phyloP scores from a whole-genome alignment of 257 asterid genomes.

The Rauvolfia tetraphylla region DNA sequence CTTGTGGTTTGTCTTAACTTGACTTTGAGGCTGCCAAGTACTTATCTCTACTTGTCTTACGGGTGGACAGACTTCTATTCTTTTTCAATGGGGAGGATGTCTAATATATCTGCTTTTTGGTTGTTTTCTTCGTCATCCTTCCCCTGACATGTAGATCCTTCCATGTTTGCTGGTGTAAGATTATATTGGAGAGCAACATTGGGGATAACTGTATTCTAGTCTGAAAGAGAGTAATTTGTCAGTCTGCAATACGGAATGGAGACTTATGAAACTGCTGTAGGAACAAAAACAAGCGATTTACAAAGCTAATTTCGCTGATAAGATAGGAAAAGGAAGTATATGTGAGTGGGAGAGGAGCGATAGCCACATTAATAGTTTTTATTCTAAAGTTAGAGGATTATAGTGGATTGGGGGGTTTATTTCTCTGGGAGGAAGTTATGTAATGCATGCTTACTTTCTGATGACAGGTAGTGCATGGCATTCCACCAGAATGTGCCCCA shows the following conservation, averaged over 20 bases:
- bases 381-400: conserved; percentile 21
- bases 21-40: conserved; percentile 9
- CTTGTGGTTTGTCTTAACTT: not conserved
- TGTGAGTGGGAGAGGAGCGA: conserved; percentile 9
- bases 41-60: not conserved
- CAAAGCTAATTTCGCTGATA: not conserved
- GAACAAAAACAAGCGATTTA: not conserved
- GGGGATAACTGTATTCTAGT: not conserved
- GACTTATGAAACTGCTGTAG: not conserved
- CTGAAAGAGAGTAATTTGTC: not conserved
- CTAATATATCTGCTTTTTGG: not conserved
- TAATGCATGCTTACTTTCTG: conserved; percentile 51
- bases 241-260: not conserved
- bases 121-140: not conserved
- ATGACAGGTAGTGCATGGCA: conserved; percentile 79
- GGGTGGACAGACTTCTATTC: not conserved
- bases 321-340: not conserved
- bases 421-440: conserved; percentile 31
- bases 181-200: not conserved
- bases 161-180: not conserved
- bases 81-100: not conserved
- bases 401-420: conserved; percentile 18
- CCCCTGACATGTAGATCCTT: not conserved
- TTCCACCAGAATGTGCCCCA: conserved; percentile 65
- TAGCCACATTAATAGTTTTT: conserved; percentile 1